Evolutionary conservation across 148 eudicot species (phyloP), one percentile per base, ranked within the genome.

Genomic region (Pharnaceum exiguum): DNA sequence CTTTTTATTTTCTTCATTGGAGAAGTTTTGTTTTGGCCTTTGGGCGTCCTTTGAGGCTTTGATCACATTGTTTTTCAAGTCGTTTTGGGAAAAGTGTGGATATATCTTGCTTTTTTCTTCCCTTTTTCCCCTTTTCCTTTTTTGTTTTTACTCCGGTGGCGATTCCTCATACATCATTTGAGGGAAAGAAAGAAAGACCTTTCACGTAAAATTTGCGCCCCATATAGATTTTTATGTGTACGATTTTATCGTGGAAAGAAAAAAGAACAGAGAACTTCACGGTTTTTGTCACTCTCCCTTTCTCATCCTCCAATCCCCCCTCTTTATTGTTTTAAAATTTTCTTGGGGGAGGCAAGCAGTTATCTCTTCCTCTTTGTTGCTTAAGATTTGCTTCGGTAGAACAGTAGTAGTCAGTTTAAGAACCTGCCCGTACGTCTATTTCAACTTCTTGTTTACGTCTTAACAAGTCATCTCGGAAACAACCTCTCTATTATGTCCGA

Each of bases 1-100:
- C 21, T 15, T 40, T 24, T 28, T 29, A 42, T 24, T 7, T 56
- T 31, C 29, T 43, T 26, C 18, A 49, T 13, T 51, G 51, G 51
- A 67, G 25, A 55, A 40, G 55, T 55, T 55, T 54, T 55, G 56
- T 49, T 57, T 42, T 53, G 26, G 47, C 30, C 42, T 57, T 42
- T 53, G 26, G 47, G 29, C 23, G 15, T 27, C 13, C n/a, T 19
- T 53, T n/a, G n/a, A n/a, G n/a, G n/a, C n/a, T 43, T 36, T 16
- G 32, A 59, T 58, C 3, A 54, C 39, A 54, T 44, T 62, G 54
- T 60, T 61, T 39, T 35, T 24, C 73, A 48, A 63, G 69, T 40
- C 59, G 43, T 27, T 51, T 62, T 47, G 33, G 58, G 32, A 39
- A 18, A 31, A 42, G 36, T 42, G 52, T 62, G 44, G 57, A 52